Conservation (phyloP, 345 rosid species). For the Aquilaria sinensis region DNA sequence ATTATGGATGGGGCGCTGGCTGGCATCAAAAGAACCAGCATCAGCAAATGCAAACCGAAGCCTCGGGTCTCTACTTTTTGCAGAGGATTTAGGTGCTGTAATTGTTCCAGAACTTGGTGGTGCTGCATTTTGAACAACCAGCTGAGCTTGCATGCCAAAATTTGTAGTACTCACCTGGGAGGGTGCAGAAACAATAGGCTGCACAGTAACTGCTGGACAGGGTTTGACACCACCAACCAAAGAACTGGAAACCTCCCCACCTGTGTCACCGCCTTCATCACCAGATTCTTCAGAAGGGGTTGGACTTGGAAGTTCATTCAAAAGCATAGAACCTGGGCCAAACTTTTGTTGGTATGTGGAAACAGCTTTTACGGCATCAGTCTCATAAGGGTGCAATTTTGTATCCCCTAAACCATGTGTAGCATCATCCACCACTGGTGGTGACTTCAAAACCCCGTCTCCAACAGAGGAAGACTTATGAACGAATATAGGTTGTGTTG, state of each 20-base stretch:
- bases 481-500: constrained; percentile 42
- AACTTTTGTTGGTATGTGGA: constrained; percentile 79
- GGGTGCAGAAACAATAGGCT: constrained; percentile 19
- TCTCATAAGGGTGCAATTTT: constrained; percentile 61
- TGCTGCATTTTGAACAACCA: constrained; percentile 24
- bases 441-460: constrained; percentile 31
- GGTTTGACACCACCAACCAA: constrained; percentile 12
- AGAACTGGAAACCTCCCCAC: constrained; percentile 72
- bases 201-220: constrained; percentile 22
- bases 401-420: constrained; percentile 24
- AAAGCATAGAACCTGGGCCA: constrained; percentile 36
- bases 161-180: constrained; percentile 18
- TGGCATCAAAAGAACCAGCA: constrained; percentile 29
- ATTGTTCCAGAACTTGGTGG: constrained; percentile 26
- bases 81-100: constrained; percentile 39
- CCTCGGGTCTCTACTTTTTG: constrained; percentile 91
- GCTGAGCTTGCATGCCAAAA: constrained; percentile 16
- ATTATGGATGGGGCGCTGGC: constrained; percentile 21
- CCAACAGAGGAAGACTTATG: constrained; percentile 29
- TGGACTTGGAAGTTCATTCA: constrained; percentile 82
- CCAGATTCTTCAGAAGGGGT: constrained; percentile 85
- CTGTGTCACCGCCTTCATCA: constrained; percentile 43
- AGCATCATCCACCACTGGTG: constrained; percentile 26
- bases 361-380: constrained; percentile 67
- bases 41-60: constrained; percentile 59